Percentiles rank a stretch among this genome's conserved stretches.
These are phyloP conservation scores for Liquidambar formosana DNA, from an alignment of 164 flowering plant species.

Conservation along the genomic window DNA sequence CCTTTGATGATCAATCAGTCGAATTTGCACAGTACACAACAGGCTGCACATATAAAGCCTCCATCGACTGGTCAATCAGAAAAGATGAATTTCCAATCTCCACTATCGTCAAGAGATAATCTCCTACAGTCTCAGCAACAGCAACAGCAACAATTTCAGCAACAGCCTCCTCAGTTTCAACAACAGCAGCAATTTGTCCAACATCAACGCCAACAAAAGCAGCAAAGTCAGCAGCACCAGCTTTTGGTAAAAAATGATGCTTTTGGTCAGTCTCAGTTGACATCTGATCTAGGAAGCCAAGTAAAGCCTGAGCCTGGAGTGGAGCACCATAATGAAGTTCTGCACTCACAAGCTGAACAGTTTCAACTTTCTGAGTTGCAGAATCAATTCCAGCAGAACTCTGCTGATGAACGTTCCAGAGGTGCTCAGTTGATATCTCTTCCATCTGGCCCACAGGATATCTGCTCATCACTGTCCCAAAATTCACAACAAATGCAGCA, in stretches of 20 bases:
- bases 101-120: constrained; percentile 40
- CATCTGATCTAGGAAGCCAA: constrained; percentile 48
- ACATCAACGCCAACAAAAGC: constrained; percentile 51
- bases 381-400: constrained; percentile 58
- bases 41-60: constrained; percentile 41
- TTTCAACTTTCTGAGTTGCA: constrained; percentile 62
- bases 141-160: constrained; percentile 57
- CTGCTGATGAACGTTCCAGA: constrained; percentile 38
- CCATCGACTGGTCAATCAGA: constrained; percentile 48
- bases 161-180: constrained; percentile 53
- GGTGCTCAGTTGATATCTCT: constrained; percentile 36
- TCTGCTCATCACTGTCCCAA: constrained; percentile 40
- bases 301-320: constrained; percentile 52
- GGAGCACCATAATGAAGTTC: constrained; percentile 45
- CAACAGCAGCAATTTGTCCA: constrained; percentile 49
- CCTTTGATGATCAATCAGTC: constrained; percentile 47
- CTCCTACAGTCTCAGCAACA: constrained; percentile 52
- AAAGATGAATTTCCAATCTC: constrained; percentile 52
- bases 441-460: constrained; percentile 43
- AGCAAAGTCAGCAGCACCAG: constrained; percentile 58
- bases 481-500: constrained; percentile 61
- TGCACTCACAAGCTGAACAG: constrained; percentile 56
- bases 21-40: constrained; percentile 48
- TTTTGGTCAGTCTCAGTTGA: constrained; percentile 52
- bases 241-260: constrained; percentile 46